Evolutionary conservation across 345 rosid species (phyloP), one percentile per base, ranked within the genome.

Genomic region (Linum tenue): DNA sequence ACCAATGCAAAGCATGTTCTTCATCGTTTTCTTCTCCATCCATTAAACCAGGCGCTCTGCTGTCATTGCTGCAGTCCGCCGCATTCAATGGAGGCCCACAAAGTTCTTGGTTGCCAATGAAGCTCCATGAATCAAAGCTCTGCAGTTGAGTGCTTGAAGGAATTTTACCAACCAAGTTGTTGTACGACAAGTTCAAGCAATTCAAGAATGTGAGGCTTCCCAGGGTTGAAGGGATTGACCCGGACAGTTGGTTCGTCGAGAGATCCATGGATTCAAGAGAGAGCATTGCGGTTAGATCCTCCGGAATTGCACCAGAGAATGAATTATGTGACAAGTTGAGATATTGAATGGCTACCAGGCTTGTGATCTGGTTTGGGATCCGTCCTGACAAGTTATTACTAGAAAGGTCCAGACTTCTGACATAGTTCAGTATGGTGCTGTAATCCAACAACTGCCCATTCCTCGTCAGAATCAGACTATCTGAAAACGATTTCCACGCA

Each of bases 141-240:
- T 65, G 68, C 5, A 65, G 68, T 16, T 65, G 60, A 15, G 60
- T 38, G 37, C 68, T 6, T 38, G 50, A 65, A 6, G 60, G 68
- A 65, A 55, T 65, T 65, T 14, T 65, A 5, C 68, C 60, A 0
- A 36, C 37, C 10, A 65, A 39, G 56, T 53, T 55, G 51, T 65
- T 65, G 37, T 15, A 55, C 1, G 67, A 65, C 60, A 65, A 11
- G 37, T 65, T 55, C 59, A 65, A 31, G 15, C 14, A 15, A 48
- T 48, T 48, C 53, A 48, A 3, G 53, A 48, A 48, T 48, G 53
- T 48, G 14, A 48, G 9, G 3, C 53, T 48, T 48, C 14, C 14
- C 53, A 48, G 9, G 2, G 14, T 15, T 5, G 11, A 3, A 9
- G 53, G 53, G 53, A 48, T 48, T 9, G 3, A 2, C 7, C 53